Evolutionary conservation across 331 rosid species (phyloP), one percentile per base, ranked within the genome.

Genomic region (Arachis monticola): DNA sequence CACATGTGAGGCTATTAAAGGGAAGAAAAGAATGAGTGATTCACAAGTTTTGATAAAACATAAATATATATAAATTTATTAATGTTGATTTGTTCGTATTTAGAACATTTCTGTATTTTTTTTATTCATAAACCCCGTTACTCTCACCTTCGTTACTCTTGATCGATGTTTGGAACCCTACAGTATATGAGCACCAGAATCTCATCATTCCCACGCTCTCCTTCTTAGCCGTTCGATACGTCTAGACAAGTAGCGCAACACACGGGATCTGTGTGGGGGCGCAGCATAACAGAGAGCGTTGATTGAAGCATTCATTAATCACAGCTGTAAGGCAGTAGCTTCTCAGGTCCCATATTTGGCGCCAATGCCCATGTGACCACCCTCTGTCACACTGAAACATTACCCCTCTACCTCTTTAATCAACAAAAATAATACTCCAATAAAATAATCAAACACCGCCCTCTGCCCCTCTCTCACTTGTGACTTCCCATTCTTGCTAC

Each of bases 271-370:
- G 0, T 9, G 66, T 48, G 35, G 61, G 71, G 52, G 67, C 64
- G 35, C 79, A 67, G 6, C 77, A 66, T 5, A 32, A 64, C 2
- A 51, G 71, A 71, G 73, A n/a, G 52, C 84, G 57, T 83, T 74
- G 70, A 60, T 74, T 40, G 59, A 70, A 32, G 47, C 85, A 84
- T 85, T 87, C 82, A 89, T 84, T 78, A 82, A 11, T 2, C 75
- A 80, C 90, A 87, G 91, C 92, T 91, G 97, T 81, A 72, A 66
- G 38, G 82, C 87, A 81, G 47, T 72, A 42, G 56, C 38, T 6
- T 68, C 62, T 35, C 5, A 72, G 77, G 78, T 58, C 73, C 67
- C 67, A 8, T 62, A 53, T 75, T 69, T 67, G 67, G 62, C 81
- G 74, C 83, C 78, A 44, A 50, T 74, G 55, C 44, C 44, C 93